Conservation (phyloP, 1,284 basidiomycete species). For the Papiliotrema fonsecae region DNA sequence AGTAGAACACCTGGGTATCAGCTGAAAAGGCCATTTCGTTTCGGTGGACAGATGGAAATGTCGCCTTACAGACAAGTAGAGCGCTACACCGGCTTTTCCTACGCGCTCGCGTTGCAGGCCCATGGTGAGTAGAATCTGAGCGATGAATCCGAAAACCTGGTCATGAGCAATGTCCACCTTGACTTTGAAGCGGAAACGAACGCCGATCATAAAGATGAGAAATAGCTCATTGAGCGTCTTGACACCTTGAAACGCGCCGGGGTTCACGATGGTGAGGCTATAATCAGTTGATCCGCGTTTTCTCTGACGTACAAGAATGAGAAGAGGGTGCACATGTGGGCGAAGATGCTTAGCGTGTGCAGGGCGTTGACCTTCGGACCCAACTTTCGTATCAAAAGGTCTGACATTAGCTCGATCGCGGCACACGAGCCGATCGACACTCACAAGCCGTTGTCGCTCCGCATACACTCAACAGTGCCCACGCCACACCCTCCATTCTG, state of each 20-base stretch:
- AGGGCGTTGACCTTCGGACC: constrained; percentile 68
- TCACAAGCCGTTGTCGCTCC: constrained; percentile 41
- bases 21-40: background rate
- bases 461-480: constrained; percentile 37
- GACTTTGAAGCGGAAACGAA: constrained; percentile 51
- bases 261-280: constrained; percentile 15
- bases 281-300: constrained; percentile 3
- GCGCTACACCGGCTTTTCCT: constrained; percentile 44
- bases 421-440: constrained; percentile 4
- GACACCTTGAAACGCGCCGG: constrained; percentile 10
- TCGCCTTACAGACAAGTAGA: constrained; percentile 45
- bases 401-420: constrained; percentile 51
- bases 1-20: constrained; percentile 34
- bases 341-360: constrained; percentile 67
- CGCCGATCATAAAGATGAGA: constrained; percentile 46
- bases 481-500: constrained; percentile 16
- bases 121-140: constrained; percentile 52
- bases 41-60: too few relatives aligned
- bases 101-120: constrained; percentile 48
- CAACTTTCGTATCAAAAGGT: constrained; percentile 63
- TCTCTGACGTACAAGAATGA: constrained; percentile 48
- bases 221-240: constrained; percentile 11
- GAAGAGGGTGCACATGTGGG: constrained; percentile 58
- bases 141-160: constrained; percentile 57
- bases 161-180: background rate